Percentiles rank a stretch among this genome's conserved stretches.
Conservation (phyloP, 176 grass and related monocot genomes). For the Alopecurus myosuroides region DNA sequence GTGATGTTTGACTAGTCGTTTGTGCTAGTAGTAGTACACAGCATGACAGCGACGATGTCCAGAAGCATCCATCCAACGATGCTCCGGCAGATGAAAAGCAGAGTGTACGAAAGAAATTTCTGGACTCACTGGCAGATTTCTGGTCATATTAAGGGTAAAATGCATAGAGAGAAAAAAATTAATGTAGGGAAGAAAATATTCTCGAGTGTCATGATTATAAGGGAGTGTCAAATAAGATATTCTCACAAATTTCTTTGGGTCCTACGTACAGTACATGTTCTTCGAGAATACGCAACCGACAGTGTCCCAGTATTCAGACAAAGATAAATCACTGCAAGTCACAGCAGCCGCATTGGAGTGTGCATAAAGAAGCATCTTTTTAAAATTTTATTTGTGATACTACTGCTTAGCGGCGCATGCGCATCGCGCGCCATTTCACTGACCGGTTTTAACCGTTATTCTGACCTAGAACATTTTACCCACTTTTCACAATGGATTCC, state of each 20-base stretch:
- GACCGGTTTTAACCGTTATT: not conserved
- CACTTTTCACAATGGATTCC: no score
- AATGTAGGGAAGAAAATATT: no score
- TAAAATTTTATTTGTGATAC: not conserved
- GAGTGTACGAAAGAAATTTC: not conserved
- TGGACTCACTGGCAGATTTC: no score
- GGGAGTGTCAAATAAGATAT: no score
- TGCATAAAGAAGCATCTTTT: not conserved
- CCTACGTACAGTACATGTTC: not conserved
- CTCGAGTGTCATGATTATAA: no score
- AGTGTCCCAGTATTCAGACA: not conserved
- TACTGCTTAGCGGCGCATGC: not conserved
- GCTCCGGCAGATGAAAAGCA: not conserved
- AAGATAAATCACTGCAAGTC: not conserved
- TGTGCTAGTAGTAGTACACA: not conserved
- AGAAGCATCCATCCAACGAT: not conserved
- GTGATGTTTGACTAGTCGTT: slow-evolving; percentile 10
- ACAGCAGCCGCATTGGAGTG: not conserved
- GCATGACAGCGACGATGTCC: not conserved
- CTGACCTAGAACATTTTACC: not conserved
- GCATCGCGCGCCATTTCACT: not conserved
- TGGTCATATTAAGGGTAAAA: no score
- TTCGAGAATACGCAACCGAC: slow-evolving; percentile 6
- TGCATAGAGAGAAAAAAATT: no score
- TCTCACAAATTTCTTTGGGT: not conserved